These are phyloP conservation scores for Sophora flavescens DNA, from an alignment of 306 rosid genomes.

Conservation along the genomic window DNA sequence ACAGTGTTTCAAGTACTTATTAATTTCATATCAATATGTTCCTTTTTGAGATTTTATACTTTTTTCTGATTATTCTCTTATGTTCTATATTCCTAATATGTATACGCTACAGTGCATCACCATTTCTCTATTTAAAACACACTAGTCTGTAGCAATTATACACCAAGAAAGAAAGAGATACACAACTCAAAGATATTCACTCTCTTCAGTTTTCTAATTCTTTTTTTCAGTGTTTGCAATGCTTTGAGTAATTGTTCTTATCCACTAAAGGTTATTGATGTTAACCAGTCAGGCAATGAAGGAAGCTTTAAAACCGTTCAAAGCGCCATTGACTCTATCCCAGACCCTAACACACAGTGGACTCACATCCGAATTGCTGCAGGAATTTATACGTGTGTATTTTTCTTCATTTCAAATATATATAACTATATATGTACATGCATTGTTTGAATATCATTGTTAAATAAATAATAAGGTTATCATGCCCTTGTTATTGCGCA, in stretches of 20 bases:
- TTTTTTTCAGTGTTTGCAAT: neutral
- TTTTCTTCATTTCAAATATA: neutral
- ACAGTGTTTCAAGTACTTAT: too few species aligned
- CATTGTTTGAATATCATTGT: neutral
- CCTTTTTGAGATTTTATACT: neutral
- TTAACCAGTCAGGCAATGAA: neutral
- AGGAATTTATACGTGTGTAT: constrained; percentile 8
- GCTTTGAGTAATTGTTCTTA: constrained; percentile 11
- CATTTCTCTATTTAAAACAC: neutral
- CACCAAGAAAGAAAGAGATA: neutral
- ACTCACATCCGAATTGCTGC: constrained; percentile 32
- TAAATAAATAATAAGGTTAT: too few species aligned
- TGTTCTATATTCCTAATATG: neutral
- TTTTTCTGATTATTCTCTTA: neutral
- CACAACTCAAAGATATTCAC: neutral
- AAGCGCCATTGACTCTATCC: constrained; percentile 39
- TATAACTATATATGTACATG: neutral
- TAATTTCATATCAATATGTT: too few species aligned
- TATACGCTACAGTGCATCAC: neutral
- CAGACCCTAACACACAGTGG: constrained; percentile 35
- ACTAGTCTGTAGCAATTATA: neutral
- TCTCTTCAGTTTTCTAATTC: neutral
- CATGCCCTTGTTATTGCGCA: too few species aligned
- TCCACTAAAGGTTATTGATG: constrained; percentile 20
- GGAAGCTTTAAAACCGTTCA: constrained; percentile 32